These are phyloP conservation scores for Fraxinus xanthoxyloides DNA, from an alignment of 305 asterid genomes.

Conservation along the genomic window DNA sequence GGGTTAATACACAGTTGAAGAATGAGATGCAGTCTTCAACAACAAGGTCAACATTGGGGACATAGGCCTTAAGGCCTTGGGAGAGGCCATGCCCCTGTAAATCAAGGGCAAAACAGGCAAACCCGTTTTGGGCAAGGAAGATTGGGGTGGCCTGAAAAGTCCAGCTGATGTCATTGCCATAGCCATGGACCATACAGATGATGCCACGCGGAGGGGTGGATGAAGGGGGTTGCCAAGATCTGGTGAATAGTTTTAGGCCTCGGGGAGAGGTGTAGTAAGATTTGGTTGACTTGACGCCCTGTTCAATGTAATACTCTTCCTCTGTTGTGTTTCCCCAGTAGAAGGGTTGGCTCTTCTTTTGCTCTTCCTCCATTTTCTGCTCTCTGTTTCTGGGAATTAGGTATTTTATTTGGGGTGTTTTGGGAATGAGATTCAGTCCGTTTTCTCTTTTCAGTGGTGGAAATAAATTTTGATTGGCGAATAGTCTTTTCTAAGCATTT, in stretches of 20 bases:
- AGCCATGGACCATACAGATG: conserved; percentile 92
- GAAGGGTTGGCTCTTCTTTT: conserved; percentile 25
- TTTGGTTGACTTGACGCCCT: conserved; percentile 58
- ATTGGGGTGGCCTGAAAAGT: conserved; percentile 84
- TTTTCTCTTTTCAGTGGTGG: background rate
- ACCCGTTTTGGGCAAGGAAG: conserved; percentile 80
- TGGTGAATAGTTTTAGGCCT: conserved; percentile 72
- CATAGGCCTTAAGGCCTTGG: conserved; percentile 73
- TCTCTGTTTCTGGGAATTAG: background rate
- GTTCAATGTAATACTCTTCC: conserved; percentile 57
- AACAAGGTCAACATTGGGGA: conserved; percentile 65
- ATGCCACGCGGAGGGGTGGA: conserved; percentile 56
- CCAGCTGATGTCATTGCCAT: conserved; percentile 94
- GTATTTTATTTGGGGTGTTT: background rate
- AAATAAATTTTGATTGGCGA: conserved; percentile 18
- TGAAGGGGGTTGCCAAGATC: conserved; percentile 66
- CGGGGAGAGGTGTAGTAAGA: conserved; percentile 66
- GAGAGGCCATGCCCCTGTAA: conserved; percentile 90
- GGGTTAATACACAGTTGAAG: conserved; percentile 32
- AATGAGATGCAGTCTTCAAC: conserved; percentile 64
- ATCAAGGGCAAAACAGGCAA: conserved; percentile 82
- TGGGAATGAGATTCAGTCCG: background rate
- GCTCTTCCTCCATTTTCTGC: conserved; percentile 33
- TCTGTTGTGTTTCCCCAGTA: conserved; percentile 86
- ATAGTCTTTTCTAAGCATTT: background rate